phyloP scores from a whole-genome alignment of 2,329 filamentous ascomycete genomes.

The Talaromyces piceae region DNA sequence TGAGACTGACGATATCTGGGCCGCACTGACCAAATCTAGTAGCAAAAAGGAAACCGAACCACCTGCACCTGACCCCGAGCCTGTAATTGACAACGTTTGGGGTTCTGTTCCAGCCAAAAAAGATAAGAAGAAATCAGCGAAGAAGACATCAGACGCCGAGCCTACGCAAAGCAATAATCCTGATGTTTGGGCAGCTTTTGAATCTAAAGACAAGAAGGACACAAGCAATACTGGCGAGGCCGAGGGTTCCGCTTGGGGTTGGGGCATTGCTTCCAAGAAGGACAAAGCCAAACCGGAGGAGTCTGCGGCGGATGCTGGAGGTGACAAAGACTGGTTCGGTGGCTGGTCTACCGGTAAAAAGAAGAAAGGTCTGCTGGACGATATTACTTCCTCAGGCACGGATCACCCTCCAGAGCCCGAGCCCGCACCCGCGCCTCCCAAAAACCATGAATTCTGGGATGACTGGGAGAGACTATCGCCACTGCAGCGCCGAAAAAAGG shows the following conservation, averaged over 20 bases:
- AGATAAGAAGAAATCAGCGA: constrained; percentile 36
- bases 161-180: constrained; percentile 14
- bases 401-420: constrained; percentile 18
- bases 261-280: constrained; percentile 20
- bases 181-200: constrained; percentile 13
- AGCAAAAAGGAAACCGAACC: constrained; percentile 28
- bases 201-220: constrained; percentile 8
- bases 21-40: constrained; percentile 16
- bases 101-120: constrained; percentile 21
- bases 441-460: constrained; percentile 11
- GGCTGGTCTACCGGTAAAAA: constrained; percentile 23
- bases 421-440: constrained; percentile 13
- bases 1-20: constrained; percentile 18
- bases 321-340: constrained; percentile 28
- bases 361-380: constrained; percentile 25
- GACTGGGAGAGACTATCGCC: constrained; percentile 13
- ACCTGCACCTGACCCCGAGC: constrained; percentile 10
- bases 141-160: constrained; percentile 13
- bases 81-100: constrained; percentile 18
- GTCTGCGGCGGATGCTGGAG: constrained; percentile 20
- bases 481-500: constrained; percentile 14
- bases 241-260: constrained; percentile 26
- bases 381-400: constrained; percentile 2
- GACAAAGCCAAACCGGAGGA: constrained; percentile 22
- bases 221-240: not conserved